Evolutionary conservation across 768 basidiomycete genomes (phyloP).

Genomic region (Candolleomyces efflorescens): DNA sequence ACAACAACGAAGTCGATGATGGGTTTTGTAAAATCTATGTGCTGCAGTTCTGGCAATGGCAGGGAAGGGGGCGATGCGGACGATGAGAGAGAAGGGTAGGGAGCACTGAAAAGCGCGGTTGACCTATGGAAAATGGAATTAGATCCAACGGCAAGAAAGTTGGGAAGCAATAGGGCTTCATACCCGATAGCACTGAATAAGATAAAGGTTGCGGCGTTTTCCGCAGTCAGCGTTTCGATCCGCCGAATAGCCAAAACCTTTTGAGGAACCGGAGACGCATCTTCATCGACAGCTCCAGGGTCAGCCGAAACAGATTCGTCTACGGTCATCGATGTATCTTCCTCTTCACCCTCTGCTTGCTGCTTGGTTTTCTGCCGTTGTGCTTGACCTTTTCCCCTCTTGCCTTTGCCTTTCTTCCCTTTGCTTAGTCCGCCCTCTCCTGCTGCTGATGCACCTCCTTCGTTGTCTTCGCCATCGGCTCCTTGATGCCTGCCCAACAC

Average conservation of each 20-base stretch:
- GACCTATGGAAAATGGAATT: constrained; percentile 38
- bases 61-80: background rate
- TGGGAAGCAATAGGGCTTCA: constrained; percentile 16
- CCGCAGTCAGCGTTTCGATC: constrained; percentile 44
- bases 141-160: background rate
- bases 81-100: constrained; percentile 18
- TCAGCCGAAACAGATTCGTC: background rate
- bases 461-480: constrained; percentile 25
- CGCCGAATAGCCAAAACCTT: constrained; percentile 54
- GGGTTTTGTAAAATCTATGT: constrained; percentile 52
- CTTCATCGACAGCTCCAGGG: constrained; percentile 1
- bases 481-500: constrained; percentile 29
- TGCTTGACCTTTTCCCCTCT: constrained; percentile 16
- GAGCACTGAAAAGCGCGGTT: constrained; percentile 58
- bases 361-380: constrained; percentile 3
- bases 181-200: constrained; percentile 76
- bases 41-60: constrained; percentile 19
- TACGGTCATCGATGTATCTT: constrained; percentile 2
- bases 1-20: constrained; percentile 53
- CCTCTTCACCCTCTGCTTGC: constrained; percentile 9
- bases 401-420: constrained; percentile 16
- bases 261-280: constrained; percentile 19
- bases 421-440: constrained; percentile 16
- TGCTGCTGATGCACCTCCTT: constrained; percentile 18
- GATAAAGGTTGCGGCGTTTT: constrained; percentile 31